Evolutionary conservation across 345 rosid genomes (phyloP).

Genomic region (Ricinus communis): DNA sequence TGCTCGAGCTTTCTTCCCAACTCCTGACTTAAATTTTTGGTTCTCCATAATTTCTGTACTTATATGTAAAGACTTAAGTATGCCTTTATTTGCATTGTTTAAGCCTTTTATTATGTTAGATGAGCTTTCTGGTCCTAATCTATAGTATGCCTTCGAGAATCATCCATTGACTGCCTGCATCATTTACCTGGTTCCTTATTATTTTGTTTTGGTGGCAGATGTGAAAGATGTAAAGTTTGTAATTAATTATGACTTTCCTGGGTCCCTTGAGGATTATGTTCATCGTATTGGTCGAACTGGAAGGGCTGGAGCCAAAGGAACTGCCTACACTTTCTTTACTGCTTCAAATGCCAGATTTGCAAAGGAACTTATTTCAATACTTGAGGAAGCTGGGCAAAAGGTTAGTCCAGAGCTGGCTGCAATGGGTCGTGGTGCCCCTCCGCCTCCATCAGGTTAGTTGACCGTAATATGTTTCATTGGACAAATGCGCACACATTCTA

Average conservation of each 20-base stretch:
- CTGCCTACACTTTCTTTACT: constrained; percentile 96
- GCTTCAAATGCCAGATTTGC: constrained; percentile 96
- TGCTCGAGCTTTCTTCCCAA: constrained; percentile 1
- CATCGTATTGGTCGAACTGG: constrained; percentile 98
- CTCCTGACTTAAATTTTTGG: background rate
- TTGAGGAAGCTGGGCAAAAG: constrained; percentile 98
- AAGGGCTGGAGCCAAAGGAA: constrained; percentile 99
- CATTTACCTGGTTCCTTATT: background rate
- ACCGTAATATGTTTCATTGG: background rate
- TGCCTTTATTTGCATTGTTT: background rate
- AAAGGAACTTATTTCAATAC: constrained; percentile 80
- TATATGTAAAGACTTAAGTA: background rate
- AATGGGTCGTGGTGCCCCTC: constrained; percentile 95
- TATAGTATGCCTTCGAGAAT: too few relatives aligned
- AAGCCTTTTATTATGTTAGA: background rate
- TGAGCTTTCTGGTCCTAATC: constrained; percentile 1
- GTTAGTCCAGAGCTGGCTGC: constrained; percentile 83
- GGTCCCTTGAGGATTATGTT: constrained; percentile 97
- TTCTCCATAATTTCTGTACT: background rate
- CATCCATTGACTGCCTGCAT: background rate
- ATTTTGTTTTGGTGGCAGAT: constrained; percentile 51
- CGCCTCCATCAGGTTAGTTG: constrained; percentile 78
- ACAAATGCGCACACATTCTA: background rate
- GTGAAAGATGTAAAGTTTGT: constrained; percentile 96
- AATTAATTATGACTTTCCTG: constrained; percentile 97